Percentiles rank a stretch among this genome's conserved stretches.
phyloP scores from a whole-genome alignment of 495 filamentous ascomycete species.

The Penicillium chermesinum region DNA sequence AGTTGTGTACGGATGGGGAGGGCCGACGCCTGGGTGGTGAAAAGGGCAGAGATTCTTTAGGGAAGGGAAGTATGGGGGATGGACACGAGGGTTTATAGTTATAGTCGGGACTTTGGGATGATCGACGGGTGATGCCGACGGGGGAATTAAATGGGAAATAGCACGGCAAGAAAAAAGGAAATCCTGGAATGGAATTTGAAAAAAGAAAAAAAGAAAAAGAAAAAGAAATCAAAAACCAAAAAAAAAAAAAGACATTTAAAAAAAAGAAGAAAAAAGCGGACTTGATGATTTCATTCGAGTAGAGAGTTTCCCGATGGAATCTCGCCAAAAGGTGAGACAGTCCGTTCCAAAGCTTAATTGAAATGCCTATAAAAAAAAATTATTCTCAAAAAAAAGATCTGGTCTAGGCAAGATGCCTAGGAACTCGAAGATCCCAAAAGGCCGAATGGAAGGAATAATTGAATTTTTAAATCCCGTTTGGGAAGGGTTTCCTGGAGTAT shows the following conservation, averaged over 20 bases:
- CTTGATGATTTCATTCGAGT: not conserved
- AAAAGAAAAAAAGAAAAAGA: no score
- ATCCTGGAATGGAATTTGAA: no score
- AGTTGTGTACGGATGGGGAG: slow-evolving; percentile 3
- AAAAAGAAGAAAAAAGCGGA: not conserved
- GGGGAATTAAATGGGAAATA: slow-evolving; percentile 4
- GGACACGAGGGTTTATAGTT: slow-evolving; percentile 27
- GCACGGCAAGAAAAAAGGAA: slow-evolving; percentile 9
- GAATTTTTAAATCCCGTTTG: no score
- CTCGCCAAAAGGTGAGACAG: slow-evolving; percentile 21
- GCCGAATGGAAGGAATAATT: slow-evolving; percentile 1
- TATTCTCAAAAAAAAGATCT: not conserved
- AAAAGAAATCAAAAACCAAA: slow-evolving; percentile 9
- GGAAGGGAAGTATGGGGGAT: slow-evolving; percentile 11
- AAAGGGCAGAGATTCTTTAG: slow-evolving; percentile 2
- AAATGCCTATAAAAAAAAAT: slow-evolving; percentile 13
- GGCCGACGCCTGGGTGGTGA: slow-evolving; percentile 4
- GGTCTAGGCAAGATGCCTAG: slow-evolving; percentile 6
- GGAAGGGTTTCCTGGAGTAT: no score
- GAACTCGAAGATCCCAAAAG: slow-evolving; percentile 1
- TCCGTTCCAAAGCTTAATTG: slow-evolving; percentile 44
- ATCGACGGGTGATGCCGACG: slow-evolving; percentile 23
- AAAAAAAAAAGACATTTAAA: not conserved
- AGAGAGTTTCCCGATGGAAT: slow-evolving; percentile 7
- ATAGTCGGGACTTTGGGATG: slow-evolving; percentile 15